Evolutionary conservation across 2,329 filamentous ascomycete species (phyloP).

Genomic region (Didymosphaeria variabile): DNA sequence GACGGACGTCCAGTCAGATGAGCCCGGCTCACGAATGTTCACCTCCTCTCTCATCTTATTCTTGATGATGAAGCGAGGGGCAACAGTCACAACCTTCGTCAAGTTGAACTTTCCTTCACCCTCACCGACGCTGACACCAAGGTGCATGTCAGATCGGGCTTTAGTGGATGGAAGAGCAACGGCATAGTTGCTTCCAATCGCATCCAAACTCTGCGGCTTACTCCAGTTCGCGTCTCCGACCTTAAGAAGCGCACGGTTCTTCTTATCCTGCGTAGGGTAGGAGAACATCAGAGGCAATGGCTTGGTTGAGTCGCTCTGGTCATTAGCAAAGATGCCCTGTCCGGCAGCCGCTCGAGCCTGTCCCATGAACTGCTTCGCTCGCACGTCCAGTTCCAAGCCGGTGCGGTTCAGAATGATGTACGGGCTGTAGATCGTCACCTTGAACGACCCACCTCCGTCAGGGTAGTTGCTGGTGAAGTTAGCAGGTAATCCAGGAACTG

Average conservation of each 20-base stretch:
- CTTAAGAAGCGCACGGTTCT: slow-evolving; percentile 88
- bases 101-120: slow-evolving; percentile 98
- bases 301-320: slow-evolving; percentile 70
- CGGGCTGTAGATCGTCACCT: slow-evolving; percentile 91
- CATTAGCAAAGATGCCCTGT: slow-evolving; percentile 70
- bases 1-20: slow-evolving; percentile 82
- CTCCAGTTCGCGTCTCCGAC: slow-evolving; percentile 94
- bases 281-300: slow-evolving; percentile 96
- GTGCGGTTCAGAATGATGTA: slow-evolving; percentile 97
- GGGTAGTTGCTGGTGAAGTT: slow-evolving; percentile 69
- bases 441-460: slow-evolving; percentile 93
- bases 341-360: slow-evolving; percentile 84
- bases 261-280: slow-evolving; percentile 85
- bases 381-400: slow-evolving; percentile 84
- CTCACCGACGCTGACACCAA: slow-evolving; percentile 87
- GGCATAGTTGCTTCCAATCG: slow-evolving; percentile 91
- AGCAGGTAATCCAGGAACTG: slow-evolving; percentile 16
- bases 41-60: slow-evolving; percentile 92
- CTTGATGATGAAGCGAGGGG: slow-evolving; percentile 91
- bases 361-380: slow-evolving; percentile 88
- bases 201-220: slow-evolving; percentile 97
- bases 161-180: slow-evolving; percentile 79
- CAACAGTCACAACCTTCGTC: slow-evolving; percentile 92
- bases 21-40: slow-evolving; percentile 89
- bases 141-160: slow-evolving; percentile 82